phyloP scores from a whole-genome alignment of 345 rosid genomes.

The Salix caprea region DNA sequence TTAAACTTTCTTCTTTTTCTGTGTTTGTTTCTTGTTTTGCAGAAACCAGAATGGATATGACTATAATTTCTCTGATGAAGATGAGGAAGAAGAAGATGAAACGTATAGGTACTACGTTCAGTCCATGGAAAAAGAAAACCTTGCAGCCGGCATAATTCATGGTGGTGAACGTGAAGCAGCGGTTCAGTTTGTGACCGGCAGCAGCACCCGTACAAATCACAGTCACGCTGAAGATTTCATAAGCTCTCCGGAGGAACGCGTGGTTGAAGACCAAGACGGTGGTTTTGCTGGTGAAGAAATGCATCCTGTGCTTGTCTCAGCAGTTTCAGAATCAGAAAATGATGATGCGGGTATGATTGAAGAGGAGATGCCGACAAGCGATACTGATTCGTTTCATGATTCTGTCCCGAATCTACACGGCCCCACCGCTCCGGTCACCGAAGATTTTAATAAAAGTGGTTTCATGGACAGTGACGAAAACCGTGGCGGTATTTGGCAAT shows the following conservation, averaged over 20 bases:
- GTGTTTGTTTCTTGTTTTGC: neutral
- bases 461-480: slow-evolving; percentile 37
- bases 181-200: slow-evolving; percentile 37
- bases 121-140: slow-evolving; percentile 34
- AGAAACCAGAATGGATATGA: slow-evolving; percentile 61
- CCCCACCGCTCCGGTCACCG: slow-evolving; percentile 32
- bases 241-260: slow-evolving; percentile 8
- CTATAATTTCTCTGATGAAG: slow-evolving; percentile 58
- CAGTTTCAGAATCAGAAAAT: slow-evolving; percentile 43
- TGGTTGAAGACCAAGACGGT: slow-evolving; percentile 30
- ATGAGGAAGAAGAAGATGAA: slow-evolving; percentile 47
- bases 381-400: slow-evolving; percentile 20
- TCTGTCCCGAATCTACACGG: slow-evolving; percentile 26
- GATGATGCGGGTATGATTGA: slow-evolving; percentile 17
- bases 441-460: slow-evolving; percentile 26
- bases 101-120: slow-evolving; percentile 36
- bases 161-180: slow-evolving; percentile 44
- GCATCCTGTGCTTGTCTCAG: slow-evolving; percentile 42
- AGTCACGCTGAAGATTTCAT: slow-evolving; percentile 15
- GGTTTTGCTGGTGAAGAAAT: slow-evolving; percentile 30
- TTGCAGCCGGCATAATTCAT: slow-evolving; percentile 59
- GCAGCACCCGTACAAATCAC: neutral
- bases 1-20: neutral
- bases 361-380: slow-evolving; percentile 22
- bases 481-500: slow-evolving; percentile 29